phyloP scores from a whole-genome alignment of 2,329 filamentous ascomycete species.

The Fusarium sp. region DNA sequence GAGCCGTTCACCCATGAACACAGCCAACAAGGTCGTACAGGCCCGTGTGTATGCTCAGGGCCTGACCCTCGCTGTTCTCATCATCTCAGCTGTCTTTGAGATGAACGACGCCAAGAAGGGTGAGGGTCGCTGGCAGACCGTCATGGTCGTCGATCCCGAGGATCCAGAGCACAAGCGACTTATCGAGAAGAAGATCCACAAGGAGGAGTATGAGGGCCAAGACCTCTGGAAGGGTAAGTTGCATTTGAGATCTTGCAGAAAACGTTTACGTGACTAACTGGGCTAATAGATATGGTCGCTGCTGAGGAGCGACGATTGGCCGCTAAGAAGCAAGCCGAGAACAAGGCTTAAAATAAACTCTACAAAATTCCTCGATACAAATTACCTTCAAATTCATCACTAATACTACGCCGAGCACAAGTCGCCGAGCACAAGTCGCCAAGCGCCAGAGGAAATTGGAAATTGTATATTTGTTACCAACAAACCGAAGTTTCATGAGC shows the following conservation, averaged over 20 bases:
- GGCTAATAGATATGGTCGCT: slow-evolving; percentile 77
- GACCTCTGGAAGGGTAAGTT: slow-evolving; percentile 88
- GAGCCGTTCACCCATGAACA: slow-evolving; percentile 77
- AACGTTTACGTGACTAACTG: slow-evolving; percentile 11
- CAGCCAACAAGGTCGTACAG: slow-evolving; percentile 89
- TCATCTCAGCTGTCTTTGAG: slow-evolving; percentile 86
- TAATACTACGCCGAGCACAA: slow-evolving; percentile 12
- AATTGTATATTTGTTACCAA: slow-evolving; percentile 8
- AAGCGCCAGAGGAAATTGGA: not conserved
- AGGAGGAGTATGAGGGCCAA: slow-evolving; percentile 87
- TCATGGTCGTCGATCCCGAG: slow-evolving; percentile 81
- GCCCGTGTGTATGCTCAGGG: slow-evolving; percentile 95
- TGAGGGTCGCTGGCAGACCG: slow-evolving; percentile 83
- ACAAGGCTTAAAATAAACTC: slow-evolving; percentile 34
- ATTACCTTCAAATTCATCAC: slow-evolving; percentile 13
- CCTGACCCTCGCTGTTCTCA: slow-evolving; percentile 83
- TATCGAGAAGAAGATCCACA: slow-evolving; percentile 88
- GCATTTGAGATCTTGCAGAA: not conserved
- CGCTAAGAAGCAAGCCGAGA: slow-evolving; percentile 49
- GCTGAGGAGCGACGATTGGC: slow-evolving; percentile 75
- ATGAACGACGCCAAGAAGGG: slow-evolving; percentile 79
- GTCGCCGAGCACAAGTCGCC: slow-evolving; percentile 5
- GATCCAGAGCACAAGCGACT: slow-evolving; percentile 85
- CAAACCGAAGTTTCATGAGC: slow-evolving; percentile 2
- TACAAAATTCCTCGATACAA: not conserved